These are phyloP conservation scores for Termitomyces sp. DNA, from an alignment of 768 basidiomycete genomes.

Conservation along the genomic window DNA sequence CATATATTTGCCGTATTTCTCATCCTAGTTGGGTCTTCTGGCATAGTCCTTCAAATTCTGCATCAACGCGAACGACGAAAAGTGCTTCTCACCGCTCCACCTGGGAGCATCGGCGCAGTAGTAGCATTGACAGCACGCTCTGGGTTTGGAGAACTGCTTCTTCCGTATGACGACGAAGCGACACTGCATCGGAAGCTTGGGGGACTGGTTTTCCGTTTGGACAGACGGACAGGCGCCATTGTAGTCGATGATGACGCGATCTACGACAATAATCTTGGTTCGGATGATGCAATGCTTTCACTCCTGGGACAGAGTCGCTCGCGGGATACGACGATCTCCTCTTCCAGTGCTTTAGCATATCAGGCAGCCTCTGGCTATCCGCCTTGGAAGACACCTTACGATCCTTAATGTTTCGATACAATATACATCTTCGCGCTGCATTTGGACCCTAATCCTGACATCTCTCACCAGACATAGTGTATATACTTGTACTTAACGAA, in stretches of 20 bases:
- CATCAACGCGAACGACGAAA: slow-evolving; percentile 43
- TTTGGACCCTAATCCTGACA: too few species aligned
- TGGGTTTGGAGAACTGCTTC: slow-evolving; percentile 58
- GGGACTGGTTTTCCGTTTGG: slow-evolving; percentile 51
- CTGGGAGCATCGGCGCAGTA: slow-evolving; percentile 57
- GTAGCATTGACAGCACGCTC: slow-evolving; percentile 56
- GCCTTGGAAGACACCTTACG: slow-evolving; percentile 21
- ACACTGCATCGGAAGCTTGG: slow-evolving; percentile 44
- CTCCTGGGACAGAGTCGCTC: slow-evolving; percentile 25
- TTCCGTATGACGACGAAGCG: slow-evolving; percentile 50
- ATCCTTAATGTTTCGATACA: slow-evolving; percentile 4
- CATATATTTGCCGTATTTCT: slow-evolving; percentile 47
- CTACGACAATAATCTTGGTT: slow-evolving; percentile 17
- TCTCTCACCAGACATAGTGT: not conserved
- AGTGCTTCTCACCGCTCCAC: slow-evolving; percentile 49
- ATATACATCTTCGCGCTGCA: not conserved
- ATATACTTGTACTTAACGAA: not conserved
- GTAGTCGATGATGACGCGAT: slow-evolving; percentile 47
- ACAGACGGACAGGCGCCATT: slow-evolving; percentile 58
- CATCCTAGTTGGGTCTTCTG: slow-evolving; percentile 44
- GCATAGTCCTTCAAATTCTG: slow-evolving; percentile 42
- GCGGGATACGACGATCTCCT: slow-evolving; percentile 15
- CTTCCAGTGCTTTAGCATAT: slow-evolving; percentile 10
- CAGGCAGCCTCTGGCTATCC: slow-evolving; percentile 23
- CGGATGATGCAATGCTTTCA: slow-evolving; percentile 36